Percentiles rank a stretch among this genome's conserved stretches.
phyloP scores from a whole-genome alignment of 2,329 filamentous ascomycete species.

The Neofusicoccum cordaticola region DNA sequence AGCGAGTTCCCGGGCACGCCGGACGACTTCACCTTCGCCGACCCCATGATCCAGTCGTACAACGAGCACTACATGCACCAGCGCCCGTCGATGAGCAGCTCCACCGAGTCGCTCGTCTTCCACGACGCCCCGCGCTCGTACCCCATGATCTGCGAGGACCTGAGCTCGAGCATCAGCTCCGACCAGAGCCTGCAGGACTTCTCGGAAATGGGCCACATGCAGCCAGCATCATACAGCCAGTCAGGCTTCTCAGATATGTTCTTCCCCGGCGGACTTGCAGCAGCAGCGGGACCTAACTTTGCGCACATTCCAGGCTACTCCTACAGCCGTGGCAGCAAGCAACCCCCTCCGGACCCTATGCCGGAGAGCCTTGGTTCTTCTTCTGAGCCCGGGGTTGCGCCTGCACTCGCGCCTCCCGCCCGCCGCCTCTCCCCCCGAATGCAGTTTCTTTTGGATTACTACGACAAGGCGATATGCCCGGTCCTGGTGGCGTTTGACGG shows the following conservation, averaged over 20 bases:
- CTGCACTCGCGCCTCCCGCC: neutral
- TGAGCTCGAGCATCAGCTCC: conserved; percentile 47
- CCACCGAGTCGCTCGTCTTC: conserved; percentile 37
- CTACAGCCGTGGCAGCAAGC: conserved; percentile 25
- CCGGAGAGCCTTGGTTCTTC: conserved; percentile 19
- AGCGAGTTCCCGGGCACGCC: conserved; percentile 48
- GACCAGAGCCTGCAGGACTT: conserved; percentile 46
- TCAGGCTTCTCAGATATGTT: conserved; percentile 39
- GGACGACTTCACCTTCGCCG: conserved; percentile 41
- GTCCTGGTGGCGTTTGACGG: conserved; percentile 90
- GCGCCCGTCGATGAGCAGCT: conserved; percentile 35
- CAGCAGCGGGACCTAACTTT: conserved; percentile 17
- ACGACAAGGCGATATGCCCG: conserved; percentile 86
- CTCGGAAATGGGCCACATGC: conserved; percentile 36
- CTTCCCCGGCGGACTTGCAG: conserved; percentile 20
- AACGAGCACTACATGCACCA: conserved; percentile 33
- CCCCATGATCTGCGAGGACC: conserved; percentile 36
- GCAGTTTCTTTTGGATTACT: conserved; percentile 89
- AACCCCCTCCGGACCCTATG: neutral
- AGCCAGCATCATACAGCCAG: conserved; percentile 32
- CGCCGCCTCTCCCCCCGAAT: conserved; percentile 69
- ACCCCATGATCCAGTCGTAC: conserved; percentile 36
- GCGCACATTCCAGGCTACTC: conserved; percentile 32
- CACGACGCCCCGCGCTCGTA: conserved; percentile 35
- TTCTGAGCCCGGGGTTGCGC: conserved; percentile 10